Percentiles rank a stretch among this genome's conserved stretches.
Evolutionary conservation across 768 basidiomycete species (phyloP).

Genomic region (Leccinum ochraceum): DNA sequence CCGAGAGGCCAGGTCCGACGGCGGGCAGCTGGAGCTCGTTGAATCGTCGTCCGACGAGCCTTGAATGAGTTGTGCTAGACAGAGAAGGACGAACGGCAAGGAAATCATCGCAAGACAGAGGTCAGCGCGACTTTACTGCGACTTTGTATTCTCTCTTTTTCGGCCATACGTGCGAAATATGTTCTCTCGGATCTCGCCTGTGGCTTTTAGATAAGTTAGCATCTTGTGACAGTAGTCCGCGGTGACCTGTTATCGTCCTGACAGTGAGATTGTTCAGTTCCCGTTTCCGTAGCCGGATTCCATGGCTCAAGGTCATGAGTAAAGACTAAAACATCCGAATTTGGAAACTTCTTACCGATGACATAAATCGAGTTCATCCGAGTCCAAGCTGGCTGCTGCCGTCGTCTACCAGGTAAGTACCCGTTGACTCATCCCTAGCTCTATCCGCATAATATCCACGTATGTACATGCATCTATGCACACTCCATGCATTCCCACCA

Average conservation of each 20-base stretch:
- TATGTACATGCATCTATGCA: not conserved
- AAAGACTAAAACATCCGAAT: not conserved
- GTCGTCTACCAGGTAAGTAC: too few relatives aligned
- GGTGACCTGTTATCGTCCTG: not conserved
- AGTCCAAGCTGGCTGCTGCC: too few relatives aligned
- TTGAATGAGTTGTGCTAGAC: not conserved
- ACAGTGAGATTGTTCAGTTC: not conserved
- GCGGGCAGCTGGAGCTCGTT: not conserved
- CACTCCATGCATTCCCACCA: too few relatives aligned
- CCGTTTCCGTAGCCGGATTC: not conserved
- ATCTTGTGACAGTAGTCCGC: not conserved
- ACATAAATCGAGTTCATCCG: too few relatives aligned
- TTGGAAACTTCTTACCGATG: not conserved
- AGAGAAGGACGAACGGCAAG: not conserved
- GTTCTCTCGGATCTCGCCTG: not conserved
- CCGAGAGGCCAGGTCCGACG: not conserved
- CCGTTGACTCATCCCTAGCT: not conserved
- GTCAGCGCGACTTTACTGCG: not conserved
- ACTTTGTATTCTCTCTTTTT: not conserved
- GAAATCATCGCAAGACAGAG: not conserved
- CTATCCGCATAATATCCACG: not conserved
- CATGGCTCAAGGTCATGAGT: not conserved
- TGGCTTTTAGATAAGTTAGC: not conserved
- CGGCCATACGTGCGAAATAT: not conserved
- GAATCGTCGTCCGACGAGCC: not conserved